Base-by-base conservation (phyloP, 805 yeast species). In the Yarrowia keelungensis region DNA sequence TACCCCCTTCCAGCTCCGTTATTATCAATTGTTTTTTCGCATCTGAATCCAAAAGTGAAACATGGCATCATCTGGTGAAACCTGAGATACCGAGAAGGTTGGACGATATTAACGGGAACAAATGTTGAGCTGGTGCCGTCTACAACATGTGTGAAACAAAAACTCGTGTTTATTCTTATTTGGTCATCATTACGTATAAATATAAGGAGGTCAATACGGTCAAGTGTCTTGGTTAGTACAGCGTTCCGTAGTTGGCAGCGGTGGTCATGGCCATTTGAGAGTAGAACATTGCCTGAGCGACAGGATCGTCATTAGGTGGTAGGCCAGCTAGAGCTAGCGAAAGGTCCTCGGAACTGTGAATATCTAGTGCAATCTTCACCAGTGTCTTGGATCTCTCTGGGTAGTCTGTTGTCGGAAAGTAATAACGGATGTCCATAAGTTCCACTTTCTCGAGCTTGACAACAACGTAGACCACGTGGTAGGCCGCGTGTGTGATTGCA, bases 401-500 rank as follows among this genome's bases (percentile, higher is more conserved):
- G 15, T 19, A 42, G 11, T 26, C 32, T 5, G 16, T 11, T 5
- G 15, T 10, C 2, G 47, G 62, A 26, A 41, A 32, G 8, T 15
- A 19, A 15, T 56, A 56, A 15, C 39, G 32, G 32, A 56, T 32
- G n/a, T 56, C 62, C 8, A 36, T 16, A 10, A 54, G 43, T 8
- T 19, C 35, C 4, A 9, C 2, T n/a, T 54, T 54, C 9, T 42
- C 47, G 15, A 41, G 15, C 22, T 42, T 41, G 2, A 39, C 26
- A 3, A 42, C 22, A 15, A 56, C 62, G 39, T 56, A 56, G 26
- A 56, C 47, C 8, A 26, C 15, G 32, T 56, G 47, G n/a, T 56
- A 56, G 5, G 62, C 62, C 5, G 62, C 14, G 47, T 41, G 47
- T 12, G 62, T 56, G 38, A 56, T 41, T 11, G 47, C 22, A 7